phyloP scores from a whole-genome alignment of 495 filamentous ascomycete species.

The Hypoxylon fragiforme region DNA sequence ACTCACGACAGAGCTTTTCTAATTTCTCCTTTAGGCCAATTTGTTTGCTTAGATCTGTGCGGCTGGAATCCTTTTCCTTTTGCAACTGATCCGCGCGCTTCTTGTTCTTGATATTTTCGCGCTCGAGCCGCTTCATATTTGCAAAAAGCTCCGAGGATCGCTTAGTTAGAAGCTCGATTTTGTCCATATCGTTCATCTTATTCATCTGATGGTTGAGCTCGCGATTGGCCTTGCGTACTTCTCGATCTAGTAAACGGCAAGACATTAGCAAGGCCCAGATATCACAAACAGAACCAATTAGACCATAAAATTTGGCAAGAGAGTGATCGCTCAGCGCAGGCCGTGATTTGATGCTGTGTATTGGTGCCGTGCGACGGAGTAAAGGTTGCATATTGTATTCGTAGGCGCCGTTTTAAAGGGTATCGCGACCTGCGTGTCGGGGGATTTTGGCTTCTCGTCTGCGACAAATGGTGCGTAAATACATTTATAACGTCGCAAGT shows the following conservation, averaged over 20 bases:
- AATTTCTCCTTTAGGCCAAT: conserved; percentile 88
- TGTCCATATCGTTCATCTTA: conserved; percentile 70
- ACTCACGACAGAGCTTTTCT: conserved; percentile 89
- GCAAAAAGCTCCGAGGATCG: conserved; percentile 88
- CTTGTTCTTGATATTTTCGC: conserved; percentile 92
- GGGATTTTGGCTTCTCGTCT: neutral
- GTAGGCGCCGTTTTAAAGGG: neutral
- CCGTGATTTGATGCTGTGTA: conserved; percentile 5
- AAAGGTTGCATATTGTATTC: neutral
- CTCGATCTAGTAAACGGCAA: conserved; percentile 49
- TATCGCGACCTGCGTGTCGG: neutral
- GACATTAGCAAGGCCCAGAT: conserved; percentile 17
- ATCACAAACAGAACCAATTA: conserved; percentile 1
- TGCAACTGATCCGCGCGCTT: conserved; percentile 93
- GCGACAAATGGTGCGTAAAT: conserved; percentile 1
- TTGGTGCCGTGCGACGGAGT: conserved; percentile 7
- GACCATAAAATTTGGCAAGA: neutral
- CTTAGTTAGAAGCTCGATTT: conserved; percentile 85
- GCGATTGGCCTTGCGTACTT: conserved; percentile 89
- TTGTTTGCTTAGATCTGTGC: conserved; percentile 85
- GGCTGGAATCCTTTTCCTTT: conserved; percentile 90
- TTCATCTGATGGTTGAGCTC: conserved; percentile 80
- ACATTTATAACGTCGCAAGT: conserved; percentile 12
- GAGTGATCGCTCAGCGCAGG: conserved; percentile 1
- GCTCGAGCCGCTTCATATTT: conserved; percentile 92